Evolutionary conservation across 2,329 filamentous ascomycete species (phyloP), one percentile per base, ranked within the genome.

Genomic region (Xylaria sp.): DNA sequence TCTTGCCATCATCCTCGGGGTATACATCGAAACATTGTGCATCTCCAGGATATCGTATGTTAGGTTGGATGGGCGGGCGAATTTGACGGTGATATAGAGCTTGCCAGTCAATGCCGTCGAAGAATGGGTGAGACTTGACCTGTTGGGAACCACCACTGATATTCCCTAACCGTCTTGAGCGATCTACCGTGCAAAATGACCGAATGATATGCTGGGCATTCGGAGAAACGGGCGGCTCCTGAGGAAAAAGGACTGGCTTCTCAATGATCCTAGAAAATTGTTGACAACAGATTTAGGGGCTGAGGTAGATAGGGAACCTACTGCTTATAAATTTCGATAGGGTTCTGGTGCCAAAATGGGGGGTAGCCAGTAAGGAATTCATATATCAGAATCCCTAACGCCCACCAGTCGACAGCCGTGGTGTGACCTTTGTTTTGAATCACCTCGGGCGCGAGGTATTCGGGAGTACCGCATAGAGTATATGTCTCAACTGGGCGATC

Each of bases 381-480:
- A 79, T 93, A 95, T 68, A 95, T 90, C 65, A 96, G 81, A 73
- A 95, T 94, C 29, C 93, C 93, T 73, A 96, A 84, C 0, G 93
- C 92, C 93, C 93, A 95, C 92, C 92, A 95, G 82, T 95, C 92
- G 42, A 95, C 92, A 16, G 92, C 92, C 2, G 88, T 90, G 2
- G 88, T 90, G 76, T 91, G 89, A 13, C 91, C 92, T 78, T 93
- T 93, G 78, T 93, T 94, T 72, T 93, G 89, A 73, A 95, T 94
- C 50, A 95, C 92, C 81, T 95, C 92, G 5, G 92, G 92, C 1
- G 92, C 92, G 54, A 95, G 88, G 79, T 95, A 95, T 78, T 95
- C 92, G 54, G 92, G 92, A 1, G 92, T 95, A 60, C 92, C 92
- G 80, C 92, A 95, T 32, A 95, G 85, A 2, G 92, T 95, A 76